These are phyloP conservation scores for Xerocomus potaroensis DNA, from an alignment of 768 basidiomycete species.

Conservation along the genomic window DNA sequence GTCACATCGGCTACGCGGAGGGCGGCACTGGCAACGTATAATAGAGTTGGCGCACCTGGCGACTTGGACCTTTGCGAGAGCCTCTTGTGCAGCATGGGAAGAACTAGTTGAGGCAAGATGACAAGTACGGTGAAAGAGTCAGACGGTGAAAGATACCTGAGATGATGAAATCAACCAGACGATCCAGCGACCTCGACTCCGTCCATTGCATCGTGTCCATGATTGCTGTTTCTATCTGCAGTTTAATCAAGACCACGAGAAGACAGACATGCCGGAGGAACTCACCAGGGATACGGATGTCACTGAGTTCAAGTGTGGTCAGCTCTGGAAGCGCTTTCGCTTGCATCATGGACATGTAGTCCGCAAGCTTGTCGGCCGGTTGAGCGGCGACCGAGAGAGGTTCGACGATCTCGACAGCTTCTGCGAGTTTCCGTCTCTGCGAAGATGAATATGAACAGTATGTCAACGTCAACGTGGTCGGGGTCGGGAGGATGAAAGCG, in stretches of 20 bases:
- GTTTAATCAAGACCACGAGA: slow-evolving; percentile 43
- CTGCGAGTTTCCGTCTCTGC: slow-evolving; percentile 64
- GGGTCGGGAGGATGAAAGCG: slow-evolving; percentile 12
- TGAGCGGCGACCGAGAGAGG: slow-evolving; percentile 50
- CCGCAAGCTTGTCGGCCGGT: slow-evolving; percentile 52
- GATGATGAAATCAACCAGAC: slow-evolving; percentile 69
- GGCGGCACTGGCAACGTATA: slow-evolving; percentile 86
- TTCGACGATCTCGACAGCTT: slow-evolving; percentile 36
- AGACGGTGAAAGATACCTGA: slow-evolving; percentile 48
- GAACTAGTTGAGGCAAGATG: slow-evolving; percentile 36
- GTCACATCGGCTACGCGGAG: slow-evolving; percentile 88
- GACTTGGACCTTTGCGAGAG: slow-evolving; percentile 72
- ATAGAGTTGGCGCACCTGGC: slow-evolving; percentile 79
- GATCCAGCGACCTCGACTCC: slow-evolving; percentile 65
- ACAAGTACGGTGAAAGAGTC: neutral
- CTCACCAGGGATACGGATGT: slow-evolving; percentile 75
- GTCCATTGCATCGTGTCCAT: slow-evolving; percentile 74
- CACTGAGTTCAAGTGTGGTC: slow-evolving; percentile 75
- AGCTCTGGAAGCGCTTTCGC: slow-evolving; percentile 63
- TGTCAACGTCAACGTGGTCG: slow-evolving; percentile 6
- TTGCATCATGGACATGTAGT: slow-evolving; percentile 64
- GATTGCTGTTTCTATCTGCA: slow-evolving; percentile 64
- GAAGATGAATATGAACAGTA: too few relatives aligned
- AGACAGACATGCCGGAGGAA: slow-evolving; percentile 2
- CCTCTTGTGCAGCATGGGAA: slow-evolving; percentile 64